Percentiles rank a stretch among this genome's conserved stretches.
These are phyloP conservation scores for Microcos paniculata DNA, from an alignment of 345 rosid genomes.

Conservation along the genomic window DNA sequence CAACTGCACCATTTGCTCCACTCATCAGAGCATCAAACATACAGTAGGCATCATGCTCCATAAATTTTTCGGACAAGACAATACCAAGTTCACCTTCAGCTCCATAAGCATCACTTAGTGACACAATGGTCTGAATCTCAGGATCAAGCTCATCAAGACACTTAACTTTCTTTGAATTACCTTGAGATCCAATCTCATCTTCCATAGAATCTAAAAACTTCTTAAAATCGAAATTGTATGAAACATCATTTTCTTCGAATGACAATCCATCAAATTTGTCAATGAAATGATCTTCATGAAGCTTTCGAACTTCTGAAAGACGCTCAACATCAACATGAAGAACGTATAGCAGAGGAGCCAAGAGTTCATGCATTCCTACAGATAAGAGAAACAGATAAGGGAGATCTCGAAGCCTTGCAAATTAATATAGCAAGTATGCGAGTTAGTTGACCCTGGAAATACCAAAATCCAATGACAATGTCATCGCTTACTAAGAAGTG, in stretches of 20 bases:
- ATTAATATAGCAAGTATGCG: background rate
- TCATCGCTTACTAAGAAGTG: background rate
- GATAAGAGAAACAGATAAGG: conserved; percentile 11
- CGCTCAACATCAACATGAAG: conserved; percentile 84
- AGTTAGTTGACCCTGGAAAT: background rate
- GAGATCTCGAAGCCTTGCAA: background rate
- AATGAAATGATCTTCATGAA: conserved; percentile 77
- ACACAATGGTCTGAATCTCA: conserved; percentile 60
- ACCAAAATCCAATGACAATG: background rate
- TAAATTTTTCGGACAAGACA: conserved; percentile 90
- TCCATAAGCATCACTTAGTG: conserved; percentile 88
- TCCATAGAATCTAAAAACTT: conserved; percentile 63
- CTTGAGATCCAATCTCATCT: conserved; percentile 52
- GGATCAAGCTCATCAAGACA: conserved; percentile 85
- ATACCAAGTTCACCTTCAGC: conserved; percentile 98
- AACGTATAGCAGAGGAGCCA: conserved; percentile 90
- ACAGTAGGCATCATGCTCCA: conserved; percentile 97
- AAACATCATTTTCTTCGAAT: conserved; percentile 67
- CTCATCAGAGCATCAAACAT: conserved; percentile 97
- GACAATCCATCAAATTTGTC: conserved; percentile 87
- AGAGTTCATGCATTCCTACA: conserved; percentile 94
- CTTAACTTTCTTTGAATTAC: conserved; percentile 44
- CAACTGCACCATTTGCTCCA: conserved; percentile 71
- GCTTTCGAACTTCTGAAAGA: conserved; percentile 78
- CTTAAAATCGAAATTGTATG: conserved; percentile 80